phyloP scores from a whole-genome alignment of 176 grass and related monocot species.

The Ampelocalamus luodianensis region DNA sequence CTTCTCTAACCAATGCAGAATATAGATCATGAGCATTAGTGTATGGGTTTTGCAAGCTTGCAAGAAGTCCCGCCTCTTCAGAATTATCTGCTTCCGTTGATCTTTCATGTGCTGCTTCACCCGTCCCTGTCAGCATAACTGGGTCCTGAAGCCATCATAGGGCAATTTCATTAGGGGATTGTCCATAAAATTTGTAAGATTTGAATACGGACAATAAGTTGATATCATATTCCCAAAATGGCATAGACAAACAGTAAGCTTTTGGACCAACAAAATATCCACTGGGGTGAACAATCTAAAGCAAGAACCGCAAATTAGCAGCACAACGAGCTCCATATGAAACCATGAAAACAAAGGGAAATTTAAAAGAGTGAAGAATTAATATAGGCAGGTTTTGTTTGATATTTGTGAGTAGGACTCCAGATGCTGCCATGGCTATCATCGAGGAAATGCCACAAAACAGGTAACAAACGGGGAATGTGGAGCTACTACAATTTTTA shows the following conservation, averaged over 20 bases:
- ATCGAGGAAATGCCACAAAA: background rate
- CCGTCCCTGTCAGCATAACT: slow-evolving; percentile 10
- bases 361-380: background rate
- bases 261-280: background rate
- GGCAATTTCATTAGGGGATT: background rate
- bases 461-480: background rate
- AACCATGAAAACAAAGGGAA: background rate
- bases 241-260: background rate
- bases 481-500: background rate
- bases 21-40: slow-evolving; percentile 48
- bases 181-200: background rate
- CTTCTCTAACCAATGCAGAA: slow-evolving; percentile 58
- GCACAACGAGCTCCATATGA: background rate
- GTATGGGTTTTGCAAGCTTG: slow-evolving; percentile 39
- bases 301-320: slow-evolving; percentile 3
- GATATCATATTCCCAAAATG: background rate
- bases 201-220: background rate
- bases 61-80: slow-evolving; percentile 33
- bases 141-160: slow-evolving; percentile 45
- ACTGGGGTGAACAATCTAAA: background rate
- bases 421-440: background rate
- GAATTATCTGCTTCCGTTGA: slow-evolving; percentile 33
- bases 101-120: slow-evolving; percentile 36
- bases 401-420: background rate
- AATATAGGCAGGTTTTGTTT: background rate